Evolutionary conservation across 805 yeast genomes (phyloP).

Genomic region (Saturnispora gosingensis): DNA sequence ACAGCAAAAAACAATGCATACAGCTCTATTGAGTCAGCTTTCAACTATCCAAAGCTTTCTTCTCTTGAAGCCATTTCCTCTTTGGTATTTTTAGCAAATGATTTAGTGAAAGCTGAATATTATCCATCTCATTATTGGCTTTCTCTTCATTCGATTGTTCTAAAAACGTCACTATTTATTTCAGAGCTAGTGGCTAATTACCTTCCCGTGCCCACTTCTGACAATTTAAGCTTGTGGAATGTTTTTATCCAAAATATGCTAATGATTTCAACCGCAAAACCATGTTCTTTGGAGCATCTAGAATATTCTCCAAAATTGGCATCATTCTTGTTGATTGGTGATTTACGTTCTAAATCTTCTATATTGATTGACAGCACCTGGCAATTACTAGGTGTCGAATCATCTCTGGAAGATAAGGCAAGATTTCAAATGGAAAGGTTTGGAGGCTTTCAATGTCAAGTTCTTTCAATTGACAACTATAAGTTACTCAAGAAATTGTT

Average conservation of each 20-base stretch:
- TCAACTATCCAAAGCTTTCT: conserved; percentile 6
- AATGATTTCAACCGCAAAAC: conserved; percentile 53
- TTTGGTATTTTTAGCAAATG: conserved; percentile 36
- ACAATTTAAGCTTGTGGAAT: conserved; percentile 45
- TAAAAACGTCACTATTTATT: conserved; percentile 15
- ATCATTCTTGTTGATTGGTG: conserved; percentile 52
- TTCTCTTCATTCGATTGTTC: conserved; percentile 49
- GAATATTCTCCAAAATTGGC: conserved; percentile 68
- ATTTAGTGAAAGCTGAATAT: conserved; percentile 35
- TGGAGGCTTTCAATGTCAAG: conserved; percentile 65
- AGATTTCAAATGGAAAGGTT: conserved; percentile 53
- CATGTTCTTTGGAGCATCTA: conserved; percentile 60
- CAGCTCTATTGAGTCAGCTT: conserved; percentile 5
- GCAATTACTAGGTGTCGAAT: conserved; percentile 63
- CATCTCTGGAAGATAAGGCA: conserved; percentile 40
- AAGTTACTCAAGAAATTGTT: conserved; percentile 56
- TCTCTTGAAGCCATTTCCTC: conserved; percentile 9
- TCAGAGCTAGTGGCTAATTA: conserved; percentile 30
- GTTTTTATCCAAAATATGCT: conserved; percentile 50
- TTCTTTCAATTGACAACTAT: conserved; percentile 45
- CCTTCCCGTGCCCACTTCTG: conserved; percentile 42
- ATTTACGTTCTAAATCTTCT: conserved; percentile 52
- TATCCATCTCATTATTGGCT: conserved; percentile 70
- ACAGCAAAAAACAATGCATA: background rate
- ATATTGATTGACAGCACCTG: conserved; percentile 51